Conservation (phyloP, 345 rosid species). For the Citrus trifoliata region DNA sequence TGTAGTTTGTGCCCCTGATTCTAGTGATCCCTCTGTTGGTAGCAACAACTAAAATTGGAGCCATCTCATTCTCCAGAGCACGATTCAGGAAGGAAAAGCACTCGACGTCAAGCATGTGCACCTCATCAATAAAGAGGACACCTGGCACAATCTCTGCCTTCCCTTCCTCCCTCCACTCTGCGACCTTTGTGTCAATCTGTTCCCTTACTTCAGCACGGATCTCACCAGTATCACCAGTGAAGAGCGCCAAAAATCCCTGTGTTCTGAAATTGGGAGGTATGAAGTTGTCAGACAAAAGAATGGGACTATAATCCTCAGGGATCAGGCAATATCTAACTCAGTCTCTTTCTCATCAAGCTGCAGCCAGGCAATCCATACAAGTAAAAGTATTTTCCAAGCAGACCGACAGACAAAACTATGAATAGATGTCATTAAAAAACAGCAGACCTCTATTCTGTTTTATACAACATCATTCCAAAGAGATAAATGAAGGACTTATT, state of each 20-base stretch:
- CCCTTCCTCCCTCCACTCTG: constrained; percentile 99
- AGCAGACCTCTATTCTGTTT: background rate
- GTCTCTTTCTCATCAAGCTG: background rate
- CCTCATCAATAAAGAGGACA: constrained; percentile 94
- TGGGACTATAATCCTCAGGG: background rate
- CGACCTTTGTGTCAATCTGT: constrained; percentile 91
- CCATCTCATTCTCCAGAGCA: constrained; percentile 95
- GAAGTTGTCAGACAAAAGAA: background rate
- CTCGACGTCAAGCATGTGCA: constrained; percentile 97
- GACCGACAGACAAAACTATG: background rate
- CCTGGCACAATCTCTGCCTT: constrained; percentile 97
- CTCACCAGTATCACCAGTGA: constrained; percentile 96
- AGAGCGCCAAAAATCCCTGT: constrained; percentile 92
- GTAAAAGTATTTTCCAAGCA: background rate
- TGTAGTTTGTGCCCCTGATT: constrained; percentile 89
- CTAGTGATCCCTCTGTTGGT: constrained; percentile 89
- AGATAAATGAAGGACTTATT: background rate
- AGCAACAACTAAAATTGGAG: constrained; percentile 92
- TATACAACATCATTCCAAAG: background rate
- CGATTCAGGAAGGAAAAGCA: constrained; percentile 98
- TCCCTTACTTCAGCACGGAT: constrained; percentile 94
- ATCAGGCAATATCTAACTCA: background rate
- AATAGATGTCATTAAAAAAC: background rate
- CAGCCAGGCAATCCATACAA: background rate
- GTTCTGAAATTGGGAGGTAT: constrained; percentile 45